Evolutionary conservation across 202 grass and related monocot species (phyloP), one percentile per base, ranked within the genome.

Genomic region (Elaeis oleifera): DNA sequence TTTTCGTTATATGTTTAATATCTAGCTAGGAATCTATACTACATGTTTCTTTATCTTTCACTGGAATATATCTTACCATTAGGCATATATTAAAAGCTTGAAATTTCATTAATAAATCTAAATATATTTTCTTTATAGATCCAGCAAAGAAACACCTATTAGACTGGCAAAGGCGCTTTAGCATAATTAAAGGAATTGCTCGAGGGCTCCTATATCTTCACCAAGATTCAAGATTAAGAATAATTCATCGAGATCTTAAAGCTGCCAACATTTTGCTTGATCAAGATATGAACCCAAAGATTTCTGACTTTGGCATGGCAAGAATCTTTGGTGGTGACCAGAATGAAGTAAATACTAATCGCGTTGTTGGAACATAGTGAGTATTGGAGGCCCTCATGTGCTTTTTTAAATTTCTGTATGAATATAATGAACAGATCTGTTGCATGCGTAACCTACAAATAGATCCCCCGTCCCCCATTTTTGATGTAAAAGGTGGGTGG

Each of bases 241-340:
- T 95, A 61, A 87, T 95, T 50, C 90, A 95, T 25, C 54, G 90
- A 14, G 90, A 95, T 69, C 63, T 95, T 5, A 95, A 95, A 75
- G 36, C 78, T 57, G 76, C 85, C 51, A 95, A 95, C 31, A 67
- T 95, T 0, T 58, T 95, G 2, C 53, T 95, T 2, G 85, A 86
- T 9, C n/a, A 3, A 0, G 60, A 85, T 0, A 80, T 95, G 81
- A 62, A 1, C 0, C 89, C 84, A 0, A 89, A 89, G 50, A 89
- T 89, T 25, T 95, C 84, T 23, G 81, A 89, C 52, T 95, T 89
- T 16, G 84, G 89, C 3, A 71, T 83, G 69, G 84, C 81, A 0
- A 85, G 72, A 14, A 85, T 95, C 21, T 85, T 85, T 7, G 5
- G 21, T 9, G 39, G 61, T 0, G n/a, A 73, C 0, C 44, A 85